Evolutionary conservation across 805 yeast genomes (phyloP), one percentile per base, ranked within the genome.

Genomic region (Starmerella davenportii): DNA sequence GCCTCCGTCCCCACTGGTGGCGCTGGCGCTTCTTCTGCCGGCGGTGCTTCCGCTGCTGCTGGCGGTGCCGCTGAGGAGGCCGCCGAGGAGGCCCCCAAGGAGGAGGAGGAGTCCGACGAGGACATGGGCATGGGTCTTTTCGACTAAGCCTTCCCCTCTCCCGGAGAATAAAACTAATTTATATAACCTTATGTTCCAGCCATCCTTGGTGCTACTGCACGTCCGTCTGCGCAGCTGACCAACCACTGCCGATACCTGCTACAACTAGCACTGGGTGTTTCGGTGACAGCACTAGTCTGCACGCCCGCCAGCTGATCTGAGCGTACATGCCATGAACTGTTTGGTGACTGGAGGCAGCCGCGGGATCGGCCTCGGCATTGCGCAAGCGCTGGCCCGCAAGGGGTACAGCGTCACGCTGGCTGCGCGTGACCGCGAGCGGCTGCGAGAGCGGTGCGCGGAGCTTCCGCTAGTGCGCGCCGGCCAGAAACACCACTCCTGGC

Each of bases 1-100:
- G 92, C 96, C 55, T 76, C 96, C 54, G 92, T 87, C 53, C 95
- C 96, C 67, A 58, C 95, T 59, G 95, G 95, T 65, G 95, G 93
- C 69, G 90, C 95, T 64, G 93, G 90, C 65, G 73, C 82, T 59
- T 67, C 90, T 54, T 65, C 78, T 55, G 68, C 73, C 59, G 72
- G 69, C 59, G 72, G 71, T 59, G 76, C 79, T 53, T 72, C 77
- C 56, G 76, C 76, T 56, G 76, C 70, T 58, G 79, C 65, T 62
- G 75, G 64, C 50, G 76, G 72, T 51, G 79, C 70, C 52, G 82
- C 68, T 50, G 90, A 65, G 43, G 93, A 64, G 44, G 90, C 62
- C 44, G 90, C 65, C 54, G 80, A 62, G 52, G 76, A 66, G 56
- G 82, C 69, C 57, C 85, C 66, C 54, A 76, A 59, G 51, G 76